Conservation (phyloP, 2,329 filamentous ascomycete species). For the Cercospora sp. region DNA sequence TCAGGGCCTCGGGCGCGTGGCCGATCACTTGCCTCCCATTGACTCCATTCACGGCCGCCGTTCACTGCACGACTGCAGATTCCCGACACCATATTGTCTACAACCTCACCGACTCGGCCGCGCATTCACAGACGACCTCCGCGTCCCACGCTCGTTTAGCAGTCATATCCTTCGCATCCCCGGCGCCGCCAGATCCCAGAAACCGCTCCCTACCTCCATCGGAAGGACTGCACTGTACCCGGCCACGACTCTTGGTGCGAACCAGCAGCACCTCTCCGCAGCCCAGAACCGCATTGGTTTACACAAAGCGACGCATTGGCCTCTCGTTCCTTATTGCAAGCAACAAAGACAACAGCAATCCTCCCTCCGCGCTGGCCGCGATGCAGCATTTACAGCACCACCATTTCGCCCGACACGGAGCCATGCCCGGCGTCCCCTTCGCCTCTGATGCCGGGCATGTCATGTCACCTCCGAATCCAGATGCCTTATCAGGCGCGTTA, state of each 20-base stretch:
- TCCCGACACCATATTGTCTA: neutral
- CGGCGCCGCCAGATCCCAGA: neutral
- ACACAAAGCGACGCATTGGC: slow-evolving; percentile 2
- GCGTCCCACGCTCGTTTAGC: slow-evolving; percentile 1
- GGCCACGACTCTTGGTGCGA: neutral
- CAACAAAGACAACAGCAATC: slow-evolving; percentile 11
- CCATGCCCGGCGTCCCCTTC: slow-evolving; percentile 12
- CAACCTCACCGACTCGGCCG: neutral
- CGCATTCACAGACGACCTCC: neutral
- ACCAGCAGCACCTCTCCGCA: neutral
- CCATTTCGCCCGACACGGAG: slow-evolving; percentile 13
- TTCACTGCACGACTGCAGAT: neutral
- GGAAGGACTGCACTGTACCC: neutral
- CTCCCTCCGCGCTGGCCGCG: slow-evolving; percentile 24
- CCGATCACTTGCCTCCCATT: neutral
- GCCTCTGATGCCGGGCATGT: slow-evolving; percentile 23
- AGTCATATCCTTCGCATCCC: neutral
- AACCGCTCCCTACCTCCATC: neutral
- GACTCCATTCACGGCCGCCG: neutral
- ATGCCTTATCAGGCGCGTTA: slow-evolving; percentile 18
- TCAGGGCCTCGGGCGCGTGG: neutral
- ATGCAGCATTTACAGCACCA: slow-evolving; percentile 26
- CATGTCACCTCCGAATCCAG: slow-evolving; percentile 25
- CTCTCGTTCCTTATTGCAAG: slow-evolving; percentile 15
- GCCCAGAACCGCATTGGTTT: neutral